These are phyloP conservation scores for Borealophlyctis nickersoniae DNA, from an alignment of 192 early-diverging fungal genomes.

Conservation along the genomic window DNA sequence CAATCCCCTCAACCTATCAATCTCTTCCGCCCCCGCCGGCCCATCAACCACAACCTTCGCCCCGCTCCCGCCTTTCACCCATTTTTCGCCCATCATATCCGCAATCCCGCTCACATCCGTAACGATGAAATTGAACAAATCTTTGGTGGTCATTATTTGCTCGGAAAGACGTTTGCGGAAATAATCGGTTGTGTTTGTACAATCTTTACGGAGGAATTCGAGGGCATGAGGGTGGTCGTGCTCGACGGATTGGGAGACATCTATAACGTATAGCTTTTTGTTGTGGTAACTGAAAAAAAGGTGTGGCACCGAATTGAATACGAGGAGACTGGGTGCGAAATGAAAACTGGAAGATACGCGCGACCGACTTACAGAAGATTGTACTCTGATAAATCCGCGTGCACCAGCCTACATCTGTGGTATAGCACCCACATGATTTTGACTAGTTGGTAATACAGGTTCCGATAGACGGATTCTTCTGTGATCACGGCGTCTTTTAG, in stretches of 20 bases:
- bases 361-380: slow-evolving; percentile 73
- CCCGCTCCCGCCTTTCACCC: neutral
- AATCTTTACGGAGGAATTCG: slow-evolving; percentile 94
- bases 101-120: slow-evolving; percentile 21
- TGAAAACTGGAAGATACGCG: slow-evolving; percentile 3
- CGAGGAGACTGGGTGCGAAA: too few relatives aligned
- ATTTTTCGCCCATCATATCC: slow-evolving; percentile 6
- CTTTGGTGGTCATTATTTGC: slow-evolving; percentile 61
- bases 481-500: slow-evolving; percentile 88
- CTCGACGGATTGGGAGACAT: slow-evolving; percentile 98
- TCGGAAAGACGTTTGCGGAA: slow-evolving; percentile 74
- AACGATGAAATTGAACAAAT: slow-evolving; percentile 86
- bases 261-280: slow-evolving; percentile 82
- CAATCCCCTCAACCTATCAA: slow-evolving; percentile 2
- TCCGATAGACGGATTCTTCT: slow-evolving; percentile 64
- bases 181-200: slow-evolving; percentile 88
- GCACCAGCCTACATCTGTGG: slow-evolving; percentile 88
- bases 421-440: slow-evolving; percentile 89
- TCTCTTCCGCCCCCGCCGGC: slow-evolving; percentile 45
- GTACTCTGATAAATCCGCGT: slow-evolving; percentile 97
- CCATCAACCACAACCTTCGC: slow-evolving; percentile 1
- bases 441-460: slow-evolving; percentile 79
- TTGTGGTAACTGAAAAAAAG: slow-evolving; percentile 64
- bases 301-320: too few relatives aligned
- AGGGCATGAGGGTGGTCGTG: slow-evolving; percentile 97